A percentile compares a stretch with the other conserved stretches of the same genome.
Conservation (phyloP, 306 rosid genomes). For the Arachis stenosperma region DNA sequence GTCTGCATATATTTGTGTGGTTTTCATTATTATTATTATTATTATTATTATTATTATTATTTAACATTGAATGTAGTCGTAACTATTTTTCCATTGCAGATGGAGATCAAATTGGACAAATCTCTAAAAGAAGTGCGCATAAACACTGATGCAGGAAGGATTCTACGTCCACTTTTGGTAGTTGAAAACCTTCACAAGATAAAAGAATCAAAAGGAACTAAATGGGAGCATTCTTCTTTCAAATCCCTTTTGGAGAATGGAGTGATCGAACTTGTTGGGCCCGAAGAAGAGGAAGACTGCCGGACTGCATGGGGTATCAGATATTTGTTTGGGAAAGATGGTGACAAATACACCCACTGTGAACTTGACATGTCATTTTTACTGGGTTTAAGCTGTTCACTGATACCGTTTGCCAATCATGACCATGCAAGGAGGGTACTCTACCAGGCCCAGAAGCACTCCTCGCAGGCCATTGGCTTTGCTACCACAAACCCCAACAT, state of each 20-base stretch:
- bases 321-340: slow-evolving; percentile 57
- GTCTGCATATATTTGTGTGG: slow-evolving; percentile 24
- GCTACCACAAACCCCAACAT: slow-evolving; percentile 72
- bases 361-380: slow-evolving; percentile 91
- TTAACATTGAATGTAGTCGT: slow-evolving; percentile 22
- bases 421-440: slow-evolving; percentile 96
- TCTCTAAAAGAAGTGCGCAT: slow-evolving; percentile 74
- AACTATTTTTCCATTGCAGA: slow-evolving; percentile 52
- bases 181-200: slow-evolving; percentile 69
- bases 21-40: slow-evolving; percentile 9
- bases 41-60: slow-evolving; percentile 4
- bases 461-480: slow-evolving; percentile 91
- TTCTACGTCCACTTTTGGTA: slow-evolving; percentile 90
- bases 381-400: slow-evolving; percentile 81
- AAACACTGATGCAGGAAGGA: slow-evolving; percentile 93
- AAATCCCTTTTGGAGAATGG: slow-evolving; percentile 70
- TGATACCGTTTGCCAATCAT: slow-evolving; percentile 92
- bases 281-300: slow-evolving; percentile 98
- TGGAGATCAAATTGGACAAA: slow-evolving; percentile 87
- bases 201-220: slow-evolving; percentile 48
- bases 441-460: slow-evolving; percentile 94
- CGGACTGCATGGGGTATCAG: slow-evolving; percentile 76
- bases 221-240: slow-evolving; percentile 59
- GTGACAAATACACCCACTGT: slow-evolving; percentile 68
- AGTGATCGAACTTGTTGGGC: slow-evolving; percentile 79